Percentiles rank a stretch among this genome's conserved stretches.
These are phyloP conservation scores for Exutisphaerella laricina DNA, from an alignment of 2,329 filamentous ascomycete genomes.

Conservation along the genomic window DNA sequence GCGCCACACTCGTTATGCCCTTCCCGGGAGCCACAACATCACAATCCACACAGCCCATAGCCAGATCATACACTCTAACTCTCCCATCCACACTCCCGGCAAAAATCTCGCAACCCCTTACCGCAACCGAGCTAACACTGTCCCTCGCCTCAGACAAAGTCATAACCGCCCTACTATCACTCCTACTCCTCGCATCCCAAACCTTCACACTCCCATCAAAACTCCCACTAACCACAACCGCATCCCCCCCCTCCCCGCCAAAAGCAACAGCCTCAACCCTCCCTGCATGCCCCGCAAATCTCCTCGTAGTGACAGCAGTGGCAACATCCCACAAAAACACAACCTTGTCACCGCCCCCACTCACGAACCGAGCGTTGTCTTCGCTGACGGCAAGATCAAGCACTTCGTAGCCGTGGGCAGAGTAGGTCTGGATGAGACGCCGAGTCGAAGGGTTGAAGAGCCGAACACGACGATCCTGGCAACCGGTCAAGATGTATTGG, in stretches of 20 bases:
- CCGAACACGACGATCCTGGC: constrained; percentile 75
- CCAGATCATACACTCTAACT: constrained; percentile 74
- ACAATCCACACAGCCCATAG: constrained; percentile 63
- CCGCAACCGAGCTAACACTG: constrained; percentile 48
- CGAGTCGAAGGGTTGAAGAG: constrained; percentile 66
- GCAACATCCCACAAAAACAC: constrained; percentile 95
- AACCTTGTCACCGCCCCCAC: constrained; percentile 80
- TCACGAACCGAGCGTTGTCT: constrained; percentile 80
- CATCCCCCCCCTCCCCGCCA: constrained; percentile 64
- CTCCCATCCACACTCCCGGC: constrained; percentile 79
- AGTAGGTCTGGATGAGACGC: constrained; percentile 75
- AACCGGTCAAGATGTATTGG: constrained; percentile 69
- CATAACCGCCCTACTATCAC: constrained; percentile 63
- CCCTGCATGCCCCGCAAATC: constrained; percentile 62
- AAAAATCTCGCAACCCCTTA: constrained; percentile 52
- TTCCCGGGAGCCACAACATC: constrained; percentile 56
- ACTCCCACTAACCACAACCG: constrained; percentile 64
- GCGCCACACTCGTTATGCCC: constrained; percentile 65
- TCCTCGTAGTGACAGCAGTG: constrained; percentile 67
- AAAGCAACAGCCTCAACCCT: constrained; percentile 76
- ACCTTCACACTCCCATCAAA: constrained; percentile 71
- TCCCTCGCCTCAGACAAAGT: constrained; percentile 68
- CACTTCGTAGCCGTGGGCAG: constrained; percentile 87
- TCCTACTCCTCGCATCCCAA: constrained; percentile 61
- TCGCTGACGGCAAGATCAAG: constrained; percentile 67